A percentile compares a stretch with the other conserved stretches of the same genome.
These are phyloP conservation scores for Tetrastigma voinierianum DNA, from an alignment of 164 flowering plant species.

Conservation along the genomic window DNA sequence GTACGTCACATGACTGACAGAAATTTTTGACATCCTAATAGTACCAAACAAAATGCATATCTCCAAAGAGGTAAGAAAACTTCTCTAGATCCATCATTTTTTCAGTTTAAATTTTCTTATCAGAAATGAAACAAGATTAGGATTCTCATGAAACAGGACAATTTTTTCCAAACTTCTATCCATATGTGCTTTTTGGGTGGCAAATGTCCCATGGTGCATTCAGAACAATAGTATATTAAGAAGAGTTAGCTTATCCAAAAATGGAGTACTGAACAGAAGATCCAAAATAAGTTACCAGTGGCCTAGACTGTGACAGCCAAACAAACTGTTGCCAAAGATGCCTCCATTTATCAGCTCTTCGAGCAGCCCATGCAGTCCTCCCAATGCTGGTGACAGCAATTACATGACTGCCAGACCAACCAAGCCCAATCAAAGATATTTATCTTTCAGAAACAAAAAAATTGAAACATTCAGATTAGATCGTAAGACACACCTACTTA, in stretches of 20 bases:
- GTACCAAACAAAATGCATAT: no score
- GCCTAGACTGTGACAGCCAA: conserved; percentile 85
- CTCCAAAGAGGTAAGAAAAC: no score
- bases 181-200: no score
- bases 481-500: conserved; percentile 63
- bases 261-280: background rate
- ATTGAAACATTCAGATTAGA: background rate
- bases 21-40: no score
- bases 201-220: no score
- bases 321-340: conserved; percentile 90
- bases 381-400: conserved; percentile 89
- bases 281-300: conserved; percentile 39
- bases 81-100: no score
- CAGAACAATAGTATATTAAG: no score
- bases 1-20: no score
- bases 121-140: no score
- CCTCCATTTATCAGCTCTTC: conserved; percentile 68
- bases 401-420: conserved; percentile 59
- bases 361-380: conserved; percentile 84
- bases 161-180: no score
- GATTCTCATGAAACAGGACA: no score
- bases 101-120: no score
- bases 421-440: background rate
- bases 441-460: background rate
- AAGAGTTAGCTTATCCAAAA: background rate